Evolutionary conservation across 2,329 filamentous ascomycete genomes (phyloP), one percentile per base, ranked within the genome.

Genomic region (Aspergillus nomiae): DNA sequence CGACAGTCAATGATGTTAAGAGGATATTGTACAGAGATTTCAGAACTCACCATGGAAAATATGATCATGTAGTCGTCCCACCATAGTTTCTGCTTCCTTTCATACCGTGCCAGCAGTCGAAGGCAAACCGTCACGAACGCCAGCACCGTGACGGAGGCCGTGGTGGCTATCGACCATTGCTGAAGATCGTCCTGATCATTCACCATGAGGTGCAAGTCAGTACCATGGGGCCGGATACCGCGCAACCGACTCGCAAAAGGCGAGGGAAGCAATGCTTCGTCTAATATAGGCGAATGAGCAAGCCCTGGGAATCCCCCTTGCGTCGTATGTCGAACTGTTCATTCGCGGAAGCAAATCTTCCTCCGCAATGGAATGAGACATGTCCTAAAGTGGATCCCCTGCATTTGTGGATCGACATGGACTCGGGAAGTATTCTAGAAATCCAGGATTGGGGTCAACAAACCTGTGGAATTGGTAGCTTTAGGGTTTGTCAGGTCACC

Each of bases 41-140:
- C 2, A 14, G 4, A 58, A 67, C 73, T 51, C 68, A 84, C 82
- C 82, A 82, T 80, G 1, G 82, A 83, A 57, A 80, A 83, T 0
- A 84, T 61, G 60, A 84, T 81, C 70, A 82, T 75, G 69, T 77
- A 84, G 68, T 84, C 82, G 71, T 84, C 82, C 82, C 81, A 83
- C 82, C 82, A 84, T 6, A 84, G 68, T 62, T 71, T 69, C 60
- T 82, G 81, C 3, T 71, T 77, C 53, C 80, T 81, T 51, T 82
- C 69, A 56, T 75, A 74, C 12, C 82, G 79, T 60, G 80, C 79
- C 32, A 78, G 59, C 6, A 84, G 56, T 2, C 82, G 76, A 16
- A 84, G 69, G n/a, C 45, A 70, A 14, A 83, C 79, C 3, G 74
- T 70, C 1, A 75, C 43, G 21, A 79, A 64, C 2, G 81, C 78